Evolutionary conservation across 2,329 filamentous ascomycete genomes (phyloP).

Genomic region (Hypoxylon sp.): DNA sequence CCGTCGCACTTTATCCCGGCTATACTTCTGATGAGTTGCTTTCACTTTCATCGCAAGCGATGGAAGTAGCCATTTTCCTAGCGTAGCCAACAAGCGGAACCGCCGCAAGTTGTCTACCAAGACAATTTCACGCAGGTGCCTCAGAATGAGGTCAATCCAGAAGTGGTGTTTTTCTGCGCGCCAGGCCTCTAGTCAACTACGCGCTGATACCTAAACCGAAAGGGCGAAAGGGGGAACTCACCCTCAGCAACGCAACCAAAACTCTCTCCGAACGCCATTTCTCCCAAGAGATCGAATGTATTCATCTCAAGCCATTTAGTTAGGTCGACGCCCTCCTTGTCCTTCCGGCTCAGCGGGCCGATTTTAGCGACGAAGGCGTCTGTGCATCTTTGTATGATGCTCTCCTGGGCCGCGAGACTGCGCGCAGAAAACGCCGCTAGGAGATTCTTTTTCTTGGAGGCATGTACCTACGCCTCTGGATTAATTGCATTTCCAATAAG

Average conservation of each 20-base stretch:
- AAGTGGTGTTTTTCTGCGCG: constrained; percentile 31
- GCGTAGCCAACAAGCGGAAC: constrained; percentile 7
- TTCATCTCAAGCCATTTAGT: constrained; percentile 37
- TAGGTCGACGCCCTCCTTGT: constrained; percentile 32
- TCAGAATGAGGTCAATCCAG: constrained; percentile 35
- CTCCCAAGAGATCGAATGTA: constrained; percentile 41
- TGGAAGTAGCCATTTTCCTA: constrained; percentile 21
- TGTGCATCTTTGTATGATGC: constrained; percentile 28
- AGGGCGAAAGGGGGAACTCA: constrained; percentile 1
- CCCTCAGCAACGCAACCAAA: constrained; percentile 38
- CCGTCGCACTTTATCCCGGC: constrained; percentile 31
- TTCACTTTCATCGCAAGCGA: constrained; percentile 24
- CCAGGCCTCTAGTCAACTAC: background rate
- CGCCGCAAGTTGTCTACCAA: constrained; percentile 42
- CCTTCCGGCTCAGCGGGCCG: constrained; percentile 9
- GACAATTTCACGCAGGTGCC: constrained; percentile 27
- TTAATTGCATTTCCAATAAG: constrained; percentile 1
- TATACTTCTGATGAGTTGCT: constrained; percentile 29
- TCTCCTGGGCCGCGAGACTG: constrained; percentile 32
- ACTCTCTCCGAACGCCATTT: constrained; percentile 42
- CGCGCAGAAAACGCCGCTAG: constrained; percentile 32
- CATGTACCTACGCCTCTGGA: constrained; percentile 11
- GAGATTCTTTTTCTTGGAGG: constrained; percentile 37
- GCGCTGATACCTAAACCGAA: background rate
- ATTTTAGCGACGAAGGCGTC: constrained; percentile 35